phyloP scores from a whole-genome alignment of 768 basidiomycete genomes.

The Leccinum aurantiacum region DNA sequence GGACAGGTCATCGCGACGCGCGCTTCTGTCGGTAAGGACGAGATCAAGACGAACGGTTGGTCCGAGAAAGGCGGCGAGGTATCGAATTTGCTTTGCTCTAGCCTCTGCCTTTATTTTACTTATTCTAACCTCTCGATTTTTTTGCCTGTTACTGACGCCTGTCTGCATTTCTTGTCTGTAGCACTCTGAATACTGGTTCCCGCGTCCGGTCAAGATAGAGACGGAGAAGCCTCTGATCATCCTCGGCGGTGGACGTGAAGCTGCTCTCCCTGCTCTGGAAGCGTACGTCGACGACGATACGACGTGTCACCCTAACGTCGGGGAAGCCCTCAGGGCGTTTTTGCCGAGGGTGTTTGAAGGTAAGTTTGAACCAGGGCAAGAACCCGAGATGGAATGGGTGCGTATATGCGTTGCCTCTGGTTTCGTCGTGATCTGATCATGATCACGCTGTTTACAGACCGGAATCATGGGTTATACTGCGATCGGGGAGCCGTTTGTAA shows the following conservation, averaged over 20 bases:
- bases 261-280: slow-evolving; percentile 44
- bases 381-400: slow-evolving; percentile 84
- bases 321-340: slow-evolving; percentile 54
- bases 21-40: slow-evolving; percentile 38
- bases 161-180: slow-evolving; percentile 11
- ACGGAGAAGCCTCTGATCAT: slow-evolving; percentile 58
- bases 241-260: slow-evolving; percentile 66
- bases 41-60: slow-evolving; percentile 49
- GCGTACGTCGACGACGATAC: slow-evolving; percentile 59
- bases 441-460: slow-evolving; percentile 44
- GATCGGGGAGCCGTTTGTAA: slow-evolving; percentile 63
- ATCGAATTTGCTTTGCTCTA: neutral
- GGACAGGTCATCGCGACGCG: slow-evolving; percentile 61
- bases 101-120: neutral
- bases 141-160: neutral
- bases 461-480: slow-evolving; percentile 81
- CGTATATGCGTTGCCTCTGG: slow-evolving; percentile 19
- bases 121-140: neutral
- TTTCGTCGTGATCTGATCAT: neutral
- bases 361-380: slow-evolving; percentile 45
- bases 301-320: slow-evolving; percentile 45
- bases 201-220: slow-evolving; percentile 46
- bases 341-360: slow-evolving; percentile 58
- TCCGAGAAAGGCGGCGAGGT: slow-evolving; percentile 37
- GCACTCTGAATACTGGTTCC: slow-evolving; percentile 80